phyloP scores from a whole-genome alignment of 176 grass and related monocot genomes.

The Lolium rigidum region DNA sequence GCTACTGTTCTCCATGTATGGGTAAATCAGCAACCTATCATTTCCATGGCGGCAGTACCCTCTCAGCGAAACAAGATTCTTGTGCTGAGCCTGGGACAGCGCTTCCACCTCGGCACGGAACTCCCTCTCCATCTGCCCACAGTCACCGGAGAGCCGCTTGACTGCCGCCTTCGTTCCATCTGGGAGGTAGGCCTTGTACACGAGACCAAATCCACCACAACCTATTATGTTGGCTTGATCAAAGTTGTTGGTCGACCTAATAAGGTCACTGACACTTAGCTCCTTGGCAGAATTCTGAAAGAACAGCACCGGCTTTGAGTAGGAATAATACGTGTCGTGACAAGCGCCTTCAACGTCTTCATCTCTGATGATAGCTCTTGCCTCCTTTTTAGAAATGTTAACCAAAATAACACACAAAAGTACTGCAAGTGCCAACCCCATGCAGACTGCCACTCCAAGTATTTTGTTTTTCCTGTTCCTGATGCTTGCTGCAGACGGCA shows the following conservation, averaged over 20 bases:
- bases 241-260: conserved; percentile 95
- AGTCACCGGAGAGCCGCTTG: conserved; percentile 96
- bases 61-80: conserved; percentile 85
- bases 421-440: conserved; percentile 69
- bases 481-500: conserved; percentile 29
- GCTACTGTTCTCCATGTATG: conserved; percentile 95
- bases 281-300: conserved; percentile 85
- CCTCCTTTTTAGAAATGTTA: conserved; percentile 78
- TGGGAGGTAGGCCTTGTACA: conserved; percentile 95
- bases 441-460: conserved; percentile 74
- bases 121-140: conserved; percentile 95
- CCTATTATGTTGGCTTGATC: conserved; percentile 97
- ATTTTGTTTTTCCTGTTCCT: conserved; percentile 69
- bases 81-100: conserved; percentile 85
- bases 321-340: conserved; percentile 53
- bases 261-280: conserved; percentile 74
- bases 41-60: conserved; percentile 86
- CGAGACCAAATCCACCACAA: conserved; percentile 91
- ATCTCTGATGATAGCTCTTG: conserved; percentile 41
- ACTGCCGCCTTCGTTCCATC: conserved; percentile 88
- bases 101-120: conserved; percentile 94
- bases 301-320: conserved; percentile 83
- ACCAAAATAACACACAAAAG: conserved; percentile 72
- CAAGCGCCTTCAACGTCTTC: conserved; percentile 49
- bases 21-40: conserved; percentile 88